Evolutionary conservation across 2,329 filamentous ascomycete species (phyloP).

Genomic region (Colletotrichum falcatum): DNA sequence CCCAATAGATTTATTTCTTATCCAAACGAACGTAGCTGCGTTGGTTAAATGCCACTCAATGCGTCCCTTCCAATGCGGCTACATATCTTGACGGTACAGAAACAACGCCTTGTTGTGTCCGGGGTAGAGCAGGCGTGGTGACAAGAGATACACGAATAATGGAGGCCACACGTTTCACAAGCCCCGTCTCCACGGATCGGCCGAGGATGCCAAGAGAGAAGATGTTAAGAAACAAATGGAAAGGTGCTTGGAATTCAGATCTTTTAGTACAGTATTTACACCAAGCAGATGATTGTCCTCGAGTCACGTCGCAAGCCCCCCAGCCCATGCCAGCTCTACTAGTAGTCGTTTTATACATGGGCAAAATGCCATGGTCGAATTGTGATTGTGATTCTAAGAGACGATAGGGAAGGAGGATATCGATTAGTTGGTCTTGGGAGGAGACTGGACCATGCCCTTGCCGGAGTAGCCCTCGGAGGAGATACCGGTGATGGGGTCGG

Average conservation of each 20-base stretch:
- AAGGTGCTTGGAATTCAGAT: conserved; percentile 51
- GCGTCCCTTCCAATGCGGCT: not conserved
- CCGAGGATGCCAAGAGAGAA: not conserved
- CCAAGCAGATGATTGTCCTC: conserved; percentile 45
- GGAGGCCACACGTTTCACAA: not conserved
- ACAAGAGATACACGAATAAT: not conserved
- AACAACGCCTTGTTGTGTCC: not conserved
- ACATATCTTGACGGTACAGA: not conserved
- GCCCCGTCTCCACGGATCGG: no score
- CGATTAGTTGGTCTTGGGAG: conserved; percentile 63
- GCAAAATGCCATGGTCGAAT: conserved; percentile 42
- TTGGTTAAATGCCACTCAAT: not conserved
- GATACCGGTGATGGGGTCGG: conserved; percentile 89
- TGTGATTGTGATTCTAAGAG: conserved; percentile 41
- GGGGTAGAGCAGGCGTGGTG: not conserved
- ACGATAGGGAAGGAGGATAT: conserved; percentile 39
- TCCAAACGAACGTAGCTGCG: not conserved
- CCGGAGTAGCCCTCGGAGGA: conserved; percentile 82
- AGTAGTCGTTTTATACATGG: conserved; percentile 52
- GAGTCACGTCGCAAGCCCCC: conserved; percentile 49
- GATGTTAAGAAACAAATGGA: conserved; percentile 43
- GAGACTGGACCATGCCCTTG: conserved; percentile 81
- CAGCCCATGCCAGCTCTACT: conserved; percentile 47
- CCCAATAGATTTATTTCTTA: conserved; percentile 19
- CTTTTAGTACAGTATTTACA: conserved; percentile 61